A percentile compares a stretch with the other conserved stretches of the same genome.
Evolutionary conservation across 257 asterid species (phyloP).

Genomic region (Solanum paucissectum): DNA sequence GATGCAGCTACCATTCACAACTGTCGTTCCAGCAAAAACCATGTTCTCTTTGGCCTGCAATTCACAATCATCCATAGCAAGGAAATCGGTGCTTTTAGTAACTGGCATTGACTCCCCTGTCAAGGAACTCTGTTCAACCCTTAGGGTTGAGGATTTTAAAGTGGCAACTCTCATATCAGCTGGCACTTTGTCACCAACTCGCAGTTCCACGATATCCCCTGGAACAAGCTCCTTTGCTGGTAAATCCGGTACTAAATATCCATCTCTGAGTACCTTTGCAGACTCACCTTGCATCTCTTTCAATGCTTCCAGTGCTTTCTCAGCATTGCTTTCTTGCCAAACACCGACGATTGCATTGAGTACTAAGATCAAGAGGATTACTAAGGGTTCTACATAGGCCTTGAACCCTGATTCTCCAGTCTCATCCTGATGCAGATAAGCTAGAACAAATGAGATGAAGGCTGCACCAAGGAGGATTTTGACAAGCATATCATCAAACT

Average conservation of each 20-base stretch:
- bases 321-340: conserved; percentile 73
- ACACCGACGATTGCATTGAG: conserved; percentile 63
- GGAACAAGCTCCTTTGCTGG: conserved; percentile 70
- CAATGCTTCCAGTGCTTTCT: conserved; percentile 58
- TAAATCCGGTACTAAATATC: conserved; percentile 36
- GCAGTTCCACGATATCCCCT: conserved; percentile 58
- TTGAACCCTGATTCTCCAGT: conserved; percentile 36
- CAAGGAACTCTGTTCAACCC: conserved; percentile 61
- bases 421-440: conserved; percentile 43
- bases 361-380: conserved; percentile 43
- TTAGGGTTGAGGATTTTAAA: conserved; percentile 40
- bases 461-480: conserved; percentile 71
- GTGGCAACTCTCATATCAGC: conserved; percentile 59
- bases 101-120: conserved; percentile 68
- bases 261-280: conserved; percentile 44
- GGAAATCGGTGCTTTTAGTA: conserved; percentile 22
- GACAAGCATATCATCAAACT: conserved; percentile 71
- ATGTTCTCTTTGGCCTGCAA: conserved; percentile 55
- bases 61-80: conserved; percentile 47
- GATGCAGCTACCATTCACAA: conserved; percentile 47
- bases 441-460: conserved; percentile 53
- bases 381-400: conserved; percentile 59
- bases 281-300: conserved; percentile 63
- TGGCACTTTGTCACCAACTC: conserved; percentile 65
- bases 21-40: conserved; percentile 74